Percentiles rank a stretch among this genome's conserved stretches.
Evolutionary conservation across 495 filamentous ascomycete species (phyloP).

Genomic region (Talaromyces stipitatus): DNA sequence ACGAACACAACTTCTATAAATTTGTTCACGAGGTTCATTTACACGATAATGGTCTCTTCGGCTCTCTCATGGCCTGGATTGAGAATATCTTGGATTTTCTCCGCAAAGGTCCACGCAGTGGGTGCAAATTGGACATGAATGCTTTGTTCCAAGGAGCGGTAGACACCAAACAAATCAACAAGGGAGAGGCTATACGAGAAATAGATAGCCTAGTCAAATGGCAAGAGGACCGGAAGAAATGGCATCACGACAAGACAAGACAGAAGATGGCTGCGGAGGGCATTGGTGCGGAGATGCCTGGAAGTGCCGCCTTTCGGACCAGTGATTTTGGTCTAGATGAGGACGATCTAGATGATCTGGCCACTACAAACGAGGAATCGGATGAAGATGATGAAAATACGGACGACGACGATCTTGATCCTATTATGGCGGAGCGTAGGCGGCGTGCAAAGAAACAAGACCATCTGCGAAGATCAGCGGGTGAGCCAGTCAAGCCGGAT

Average conservation of each 20-base stretch:
- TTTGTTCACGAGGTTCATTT: slow-evolving; percentile 97
- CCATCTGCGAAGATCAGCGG: slow-evolving; percentile 70
- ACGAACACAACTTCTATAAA: slow-evolving; percentile 96
- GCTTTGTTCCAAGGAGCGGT: slow-evolving; percentile 76
- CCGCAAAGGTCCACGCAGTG: slow-evolving; percentile 64
- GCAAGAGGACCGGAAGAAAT: slow-evolving; percentile 91
- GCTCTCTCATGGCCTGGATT: slow-evolving; percentile 92
- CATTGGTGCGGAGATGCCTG: slow-evolving; percentile 36
- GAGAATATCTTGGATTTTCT: slow-evolving; percentile 95
- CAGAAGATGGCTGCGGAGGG: slow-evolving; percentile 97
- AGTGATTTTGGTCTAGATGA: slow-evolving; percentile 86
- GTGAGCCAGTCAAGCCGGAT: slow-evolving; percentile 81
- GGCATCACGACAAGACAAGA: slow-evolving; percentile 94
- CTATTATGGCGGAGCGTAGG: slow-evolving; percentile 77
- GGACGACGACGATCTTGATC: slow-evolving; percentile 73
- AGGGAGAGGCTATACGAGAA: slow-evolving; percentile 63
- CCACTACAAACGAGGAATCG: slow-evolving; percentile 64
- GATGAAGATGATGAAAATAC: slow-evolving; percentile 58
- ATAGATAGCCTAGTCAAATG: slow-evolving; percentile 81
- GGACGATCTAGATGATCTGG: slow-evolving; percentile 72
- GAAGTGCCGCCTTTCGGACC: slow-evolving; percentile 52
- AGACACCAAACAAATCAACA: slow-evolving; percentile 58
- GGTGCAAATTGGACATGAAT: slow-evolving; percentile 85
- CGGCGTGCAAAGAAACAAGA: slow-evolving; percentile 68
- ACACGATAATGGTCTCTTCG: slow-evolving; percentile 96